Evolutionary conservation across 345 rosid species (phyloP).

Genomic region (Syzygium aromaticum): DNA sequence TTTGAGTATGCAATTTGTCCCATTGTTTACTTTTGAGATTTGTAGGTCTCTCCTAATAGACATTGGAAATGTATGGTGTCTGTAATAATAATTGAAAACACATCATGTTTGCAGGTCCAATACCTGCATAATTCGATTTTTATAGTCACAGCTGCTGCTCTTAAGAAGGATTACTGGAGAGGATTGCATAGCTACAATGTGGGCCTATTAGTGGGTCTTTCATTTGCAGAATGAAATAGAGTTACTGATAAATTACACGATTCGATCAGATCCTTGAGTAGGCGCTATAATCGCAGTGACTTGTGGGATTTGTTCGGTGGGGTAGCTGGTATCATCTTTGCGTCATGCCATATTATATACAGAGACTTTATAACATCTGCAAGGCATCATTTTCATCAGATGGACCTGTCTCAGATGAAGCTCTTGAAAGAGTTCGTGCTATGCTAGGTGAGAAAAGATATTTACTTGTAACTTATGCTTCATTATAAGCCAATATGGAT

Average conservation of each 20-base stretch:
- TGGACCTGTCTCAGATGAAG: conserved; percentile 79
- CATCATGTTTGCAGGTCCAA: background rate
- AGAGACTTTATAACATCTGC: conserved; percentile 85
- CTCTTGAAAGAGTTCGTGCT: conserved; percentile 60
- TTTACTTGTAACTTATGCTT: background rate
- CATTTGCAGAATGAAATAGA: background rate
- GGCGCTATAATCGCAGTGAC: conserved; percentile 23
- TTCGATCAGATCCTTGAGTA: background rate
- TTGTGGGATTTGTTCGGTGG: conserved; percentile 5
- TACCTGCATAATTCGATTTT: background rate
- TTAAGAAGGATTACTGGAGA: background rate
- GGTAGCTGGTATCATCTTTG: conserved; percentile 23
- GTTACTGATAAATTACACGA: background rate
- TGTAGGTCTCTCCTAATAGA: background rate
- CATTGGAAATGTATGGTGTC: background rate
- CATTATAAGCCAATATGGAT: background rate
- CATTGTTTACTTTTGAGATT: background rate
- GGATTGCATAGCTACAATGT: background rate
- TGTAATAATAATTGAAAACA: background rate
- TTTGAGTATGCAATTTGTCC: background rate
- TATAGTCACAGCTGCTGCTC: background rate
- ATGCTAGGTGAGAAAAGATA: conserved; percentile 48
- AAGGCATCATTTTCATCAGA: conserved; percentile 60
- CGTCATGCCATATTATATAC: conserved; percentile 71
- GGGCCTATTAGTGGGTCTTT: background rate